Base-by-base conservation (phyloP, 345 rosid species). In the Laguncularia racemosa region DNA sequence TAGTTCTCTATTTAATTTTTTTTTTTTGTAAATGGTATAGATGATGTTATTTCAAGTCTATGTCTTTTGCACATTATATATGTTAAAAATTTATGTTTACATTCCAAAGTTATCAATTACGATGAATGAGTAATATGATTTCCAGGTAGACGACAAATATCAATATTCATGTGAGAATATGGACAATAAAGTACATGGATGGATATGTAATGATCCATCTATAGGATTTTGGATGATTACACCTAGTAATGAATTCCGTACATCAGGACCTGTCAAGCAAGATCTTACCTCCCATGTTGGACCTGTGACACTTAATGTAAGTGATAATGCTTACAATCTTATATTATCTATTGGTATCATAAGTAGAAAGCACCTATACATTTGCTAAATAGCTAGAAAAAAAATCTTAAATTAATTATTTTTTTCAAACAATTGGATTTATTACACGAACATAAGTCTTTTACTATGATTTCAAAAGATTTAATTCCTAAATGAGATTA, bases 221-320 rank as follows among this genome's bases (percentile, higher is more conserved):
- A 68, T 72, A 2, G 83, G 83, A 20, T 71, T 78, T 46, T 78
- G 79, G 79, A 66, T 74, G 66, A 78, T 78, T 60, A 68, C 69
- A 2, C 70, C 77, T 9, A 66, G 73, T 5, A 16, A 72, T 47
- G 83, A 78, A 54, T 74, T 64, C 48, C 71, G 61, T 12, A 48
- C 56, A 0, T 74, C 72, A 16, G 83, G 83, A 4, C 79, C 83
- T 0, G 3, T 63, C 2, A 74, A 74, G 53, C 79, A 74, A 59
- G 79, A 78, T 21, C 65, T 67, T 44, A 66, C 71, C 20, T 60
- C 65, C 50, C 71, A 66, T 26, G 44, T 48, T 12, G 71, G 83
- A 16, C 83, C 82, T 4, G 56, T 63, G 13, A 44, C 60, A 0
- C 76, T 78, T 63, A 40, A 50, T 21, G 83, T 78, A 48, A 57